Evolutionary conservation across 106 monocot species (phyloP).

Genomic region (Acanthochlamys bracteata): DNA sequence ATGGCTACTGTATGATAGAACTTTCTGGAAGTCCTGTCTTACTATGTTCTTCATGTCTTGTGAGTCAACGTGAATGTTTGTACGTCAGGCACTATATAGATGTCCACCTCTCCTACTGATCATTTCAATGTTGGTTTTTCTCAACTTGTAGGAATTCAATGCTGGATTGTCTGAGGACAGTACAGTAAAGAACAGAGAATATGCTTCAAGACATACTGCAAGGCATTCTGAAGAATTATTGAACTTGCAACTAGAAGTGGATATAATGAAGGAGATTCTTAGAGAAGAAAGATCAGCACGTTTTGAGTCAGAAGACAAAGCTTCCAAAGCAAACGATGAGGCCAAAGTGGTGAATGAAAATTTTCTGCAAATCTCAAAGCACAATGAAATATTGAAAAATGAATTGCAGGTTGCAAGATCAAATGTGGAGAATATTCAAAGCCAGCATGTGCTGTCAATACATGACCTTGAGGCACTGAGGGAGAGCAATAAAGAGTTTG

Average conservation of each 20-base stretch:
- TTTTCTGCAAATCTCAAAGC: conserved; percentile 14
- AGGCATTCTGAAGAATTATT: conserved; percentile 43
- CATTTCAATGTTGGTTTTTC: background rate
- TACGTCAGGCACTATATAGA: no score
- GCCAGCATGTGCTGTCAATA: conserved; percentile 43
- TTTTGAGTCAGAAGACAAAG: conserved; percentile 33
- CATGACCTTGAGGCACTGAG: conserved; percentile 57
- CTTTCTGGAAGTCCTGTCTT: no score
- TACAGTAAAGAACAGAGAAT: background rate
- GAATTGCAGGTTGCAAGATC: conserved; percentile 56
- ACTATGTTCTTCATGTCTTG: no score
- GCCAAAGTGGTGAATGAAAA: conserved; percentile 23
- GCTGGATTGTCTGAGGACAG: conserved; percentile 8
- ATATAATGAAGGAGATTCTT: conserved; percentile 71
- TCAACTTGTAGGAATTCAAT: conserved; percentile 26
- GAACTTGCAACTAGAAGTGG: conserved; percentile 74
- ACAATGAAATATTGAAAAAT: conserved; percentile 24
- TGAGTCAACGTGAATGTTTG: no score
- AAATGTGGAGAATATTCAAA: conserved; percentile 75
- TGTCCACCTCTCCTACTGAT: no score
- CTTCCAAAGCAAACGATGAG: conserved; percentile 13
- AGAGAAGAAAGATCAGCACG: conserved; percentile 55
- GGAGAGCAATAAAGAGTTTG: conserved; percentile 15
- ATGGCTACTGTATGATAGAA: no score
- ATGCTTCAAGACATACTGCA: background rate